Evolutionary conservation across 208 protist species (phyloP), one percentile per base, ranked within the genome.

Genomic region (Tetramitus jugosus): DNA sequence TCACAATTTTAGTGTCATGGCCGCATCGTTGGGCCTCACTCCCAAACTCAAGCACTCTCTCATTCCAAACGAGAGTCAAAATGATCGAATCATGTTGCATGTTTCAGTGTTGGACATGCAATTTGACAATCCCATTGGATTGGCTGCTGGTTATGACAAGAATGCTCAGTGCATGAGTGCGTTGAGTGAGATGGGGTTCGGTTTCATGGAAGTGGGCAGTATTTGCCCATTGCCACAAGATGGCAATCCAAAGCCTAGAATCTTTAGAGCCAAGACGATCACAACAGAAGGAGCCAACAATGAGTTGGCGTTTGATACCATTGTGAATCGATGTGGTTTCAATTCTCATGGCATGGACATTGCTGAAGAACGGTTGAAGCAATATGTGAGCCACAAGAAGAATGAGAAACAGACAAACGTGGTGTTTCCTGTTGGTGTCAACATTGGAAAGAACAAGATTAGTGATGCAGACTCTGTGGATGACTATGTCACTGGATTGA

Each of bases 301-400:
- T 35, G 87, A 82, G 26, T 13, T 6, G 26, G 3, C 4, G 23
- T 71, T 49, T 33, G 39, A 71, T 33, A 13, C 64, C 0, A 81
- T 91, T 14, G 85, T 91, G 64, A 91, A 91, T 76, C 78, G 87
- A 60, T 90, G 86, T 83, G 87, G 87, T 20, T 90, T 90, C 81
- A 90, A 90, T 78, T 89, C 80, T 78, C 65, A 75, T 33, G 87
- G 87, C 23, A 49, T 85, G 6, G 64, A 60, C 23, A 65, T 43
- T 2, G 68, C 61, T n/a, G 7, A 67, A 31, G 60, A 84, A 42
- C 26, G 71, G 39, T 56, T 86, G 31, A 17, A 45, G 39, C 53
- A 4, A 0, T 69, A 45, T 14, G 29, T 40, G n/a, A 26, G n/a
- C 0, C 37, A 2, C 35, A 78, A 67, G 42, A 62, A 80, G 7